These are phyloP conservation scores for Theobroma cacao DNA, from an alignment of 345 rosid species.

Conservation along the genomic window DNA sequence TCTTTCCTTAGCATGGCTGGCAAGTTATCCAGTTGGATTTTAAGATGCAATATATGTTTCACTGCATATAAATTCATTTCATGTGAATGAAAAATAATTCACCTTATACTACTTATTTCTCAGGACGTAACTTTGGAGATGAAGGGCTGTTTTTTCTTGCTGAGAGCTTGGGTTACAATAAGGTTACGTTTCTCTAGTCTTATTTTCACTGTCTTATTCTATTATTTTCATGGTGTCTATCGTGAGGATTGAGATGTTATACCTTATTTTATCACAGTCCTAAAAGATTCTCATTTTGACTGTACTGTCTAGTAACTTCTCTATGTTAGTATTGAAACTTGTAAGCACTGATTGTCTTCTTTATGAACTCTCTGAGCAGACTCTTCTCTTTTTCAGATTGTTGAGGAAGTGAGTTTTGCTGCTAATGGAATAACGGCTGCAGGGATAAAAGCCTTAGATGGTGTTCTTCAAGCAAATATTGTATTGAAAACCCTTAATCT, in stretches of 20 bases:
- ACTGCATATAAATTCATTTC: not conserved
- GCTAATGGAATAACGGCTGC: conserved; percentile 89
- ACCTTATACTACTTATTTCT: conserved; percentile 18
- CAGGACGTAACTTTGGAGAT: conserved; percentile 93
- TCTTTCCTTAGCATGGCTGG: not conserved
- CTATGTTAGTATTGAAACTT: not conserved
- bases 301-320: not conserved
- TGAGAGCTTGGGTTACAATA: conserved; percentile 89
- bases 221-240: not conserved
- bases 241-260: conserved; percentile 1
- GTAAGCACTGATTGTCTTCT: not conserved
- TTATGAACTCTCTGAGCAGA: conserved; percentile 5
- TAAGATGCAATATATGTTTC: conserved; percentile 1
- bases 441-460: conserved; percentile 83
- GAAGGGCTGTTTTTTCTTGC: conserved; percentile 86
- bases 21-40: not conserved
- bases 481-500: conserved; percentile 65
- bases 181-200: conserved; percentile 42
- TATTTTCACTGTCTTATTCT: not conserved
- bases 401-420: conserved; percentile 94
- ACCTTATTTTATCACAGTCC: not conserved
- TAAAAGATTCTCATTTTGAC: not conserved
- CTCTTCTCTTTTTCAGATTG: conserved; percentile 44
- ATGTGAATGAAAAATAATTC: conserved; percentile 13
- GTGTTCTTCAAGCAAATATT: conserved; percentile 82